phyloP scores from a whole-genome alignment of 2,329 filamentous ascomycete genomes.

The Thermothelomyces thermophilus region DNA sequence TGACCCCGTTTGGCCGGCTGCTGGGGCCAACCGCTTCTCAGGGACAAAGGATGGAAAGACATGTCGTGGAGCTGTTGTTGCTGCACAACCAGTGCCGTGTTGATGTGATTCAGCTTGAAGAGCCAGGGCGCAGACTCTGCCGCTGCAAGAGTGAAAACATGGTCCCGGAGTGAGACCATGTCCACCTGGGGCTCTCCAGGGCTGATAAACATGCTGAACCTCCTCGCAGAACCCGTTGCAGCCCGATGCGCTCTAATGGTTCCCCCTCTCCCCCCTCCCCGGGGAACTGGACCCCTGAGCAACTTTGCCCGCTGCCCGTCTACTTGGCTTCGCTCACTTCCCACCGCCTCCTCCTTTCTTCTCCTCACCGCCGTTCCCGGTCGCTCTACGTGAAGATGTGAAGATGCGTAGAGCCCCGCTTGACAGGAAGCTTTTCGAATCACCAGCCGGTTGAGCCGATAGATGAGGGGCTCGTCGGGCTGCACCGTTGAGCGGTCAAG shows the following conservation, averaged over 20 bases:
- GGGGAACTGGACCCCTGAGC: too few relatives aligned
- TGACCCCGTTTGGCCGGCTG: not conserved
- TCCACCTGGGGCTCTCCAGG: slow-evolving; percentile 10
- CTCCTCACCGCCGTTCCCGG: too few relatives aligned
- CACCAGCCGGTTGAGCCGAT: not conserved
- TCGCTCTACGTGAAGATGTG: too few relatives aligned
- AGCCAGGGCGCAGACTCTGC: slow-evolving; percentile 1
- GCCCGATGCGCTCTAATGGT: not conserved
- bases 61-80: slow-evolving; percentile 12
- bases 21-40: slow-evolving; percentile 4
- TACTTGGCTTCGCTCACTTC: too few relatives aligned
- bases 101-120: slow-evolving; percentile 10
- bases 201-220: slow-evolving; percentile 16
- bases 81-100: slow-evolving; percentile 2
- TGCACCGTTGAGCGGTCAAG: slow-evolving; percentile 16
- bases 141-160: slow-evolving; percentile 9
- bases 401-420: not conserved
- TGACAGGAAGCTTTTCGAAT: too few relatives aligned
- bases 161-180: slow-evolving; percentile 6
- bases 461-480: slow-evolving; percentile 8
- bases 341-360: too few relatives aligned
- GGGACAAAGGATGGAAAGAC: slow-evolving; percentile 9
- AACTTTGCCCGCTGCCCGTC: too few relatives aligned
- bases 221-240: not conserved
- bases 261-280: not conserved